phyloP scores from a whole-genome alignment of 257 asterid species.

The Vinca minor region DNA sequence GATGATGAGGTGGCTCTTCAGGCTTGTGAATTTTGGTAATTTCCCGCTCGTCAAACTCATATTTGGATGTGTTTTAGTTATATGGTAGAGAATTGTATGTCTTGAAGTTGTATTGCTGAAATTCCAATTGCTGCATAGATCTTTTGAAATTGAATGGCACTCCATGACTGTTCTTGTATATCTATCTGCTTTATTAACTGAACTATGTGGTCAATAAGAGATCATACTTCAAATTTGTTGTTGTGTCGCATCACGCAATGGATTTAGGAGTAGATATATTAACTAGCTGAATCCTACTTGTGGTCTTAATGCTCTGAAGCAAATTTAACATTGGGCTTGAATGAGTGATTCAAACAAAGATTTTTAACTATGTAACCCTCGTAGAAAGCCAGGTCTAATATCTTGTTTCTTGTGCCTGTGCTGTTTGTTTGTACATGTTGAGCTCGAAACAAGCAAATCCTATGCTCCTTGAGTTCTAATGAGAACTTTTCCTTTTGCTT shows the following conservation, averaged over 20 bases:
- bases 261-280: background rate
- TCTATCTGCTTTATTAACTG: background rate
- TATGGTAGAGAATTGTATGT: background rate
- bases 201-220: background rate
- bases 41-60: background rate
- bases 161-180: background rate
- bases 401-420: background rate
- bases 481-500: background rate
- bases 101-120: background rate
- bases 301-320: no score
- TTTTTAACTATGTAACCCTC: background rate
- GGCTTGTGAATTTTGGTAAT: constrained; percentile 98
- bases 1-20: constrained; percentile 96
- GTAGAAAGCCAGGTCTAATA: background rate
- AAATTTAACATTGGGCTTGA: background rate
- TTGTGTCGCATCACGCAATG: background rate
- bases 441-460: background rate
- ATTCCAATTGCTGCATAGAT: background rate
- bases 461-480: background rate
- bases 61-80: background rate
- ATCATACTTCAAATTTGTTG: background rate
- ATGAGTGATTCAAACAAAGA: background rate
- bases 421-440: background rate
- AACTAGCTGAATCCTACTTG: background rate
- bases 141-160: background rate